Evolutionary conservation across 2,329 filamentous ascomycete species (phyloP).

Genomic region (Epichloe glyceriae): DNA sequence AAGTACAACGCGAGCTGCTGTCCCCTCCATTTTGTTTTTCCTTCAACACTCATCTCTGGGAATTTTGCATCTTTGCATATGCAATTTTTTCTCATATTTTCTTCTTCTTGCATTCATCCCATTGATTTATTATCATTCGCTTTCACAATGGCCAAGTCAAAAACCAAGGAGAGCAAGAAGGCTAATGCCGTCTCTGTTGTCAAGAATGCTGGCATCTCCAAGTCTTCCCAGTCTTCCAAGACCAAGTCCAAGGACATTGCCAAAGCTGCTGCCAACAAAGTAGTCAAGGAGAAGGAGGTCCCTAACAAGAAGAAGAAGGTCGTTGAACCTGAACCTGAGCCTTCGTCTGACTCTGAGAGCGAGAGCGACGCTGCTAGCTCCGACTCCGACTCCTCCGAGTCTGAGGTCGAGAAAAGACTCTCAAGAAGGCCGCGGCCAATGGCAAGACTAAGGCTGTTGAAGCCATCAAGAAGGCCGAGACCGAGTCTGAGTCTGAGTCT

Average conservation of each 20-base stretch:
- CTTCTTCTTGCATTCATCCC: neutral
- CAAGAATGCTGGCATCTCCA: constrained; percentile 56
- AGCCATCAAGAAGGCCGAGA: constrained; percentile 11
- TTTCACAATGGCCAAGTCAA: constrained; percentile 48
- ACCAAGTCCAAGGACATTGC: constrained; percentile 54
- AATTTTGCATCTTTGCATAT: neutral
- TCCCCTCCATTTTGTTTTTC: constrained; percentile 4
- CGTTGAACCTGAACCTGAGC: constrained; percentile 29
- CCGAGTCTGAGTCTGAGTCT: constrained; percentile 14
- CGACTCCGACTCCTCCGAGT: constrained; percentile 18
- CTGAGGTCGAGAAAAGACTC: constrained; percentile 20
- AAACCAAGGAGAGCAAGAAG: constrained; percentile 42
- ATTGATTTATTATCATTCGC: neutral
- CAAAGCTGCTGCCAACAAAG: constrained; percentile 44
- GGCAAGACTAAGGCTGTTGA: constrained; percentile 17
- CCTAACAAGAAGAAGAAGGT: constrained; percentile 38
- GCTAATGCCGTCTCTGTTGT: constrained; percentile 41
- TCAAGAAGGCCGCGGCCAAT: constrained; percentile 9
- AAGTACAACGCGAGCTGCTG: constrained; percentile 1
- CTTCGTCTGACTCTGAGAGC: constrained; percentile 26
- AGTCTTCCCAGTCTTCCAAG: constrained; percentile 51
- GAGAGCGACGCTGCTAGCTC: constrained; percentile 12
- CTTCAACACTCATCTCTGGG: neutral
- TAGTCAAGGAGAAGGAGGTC: constrained; percentile 29
- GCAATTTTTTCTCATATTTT: neutral